A percentile compares a stretch with the other conserved stretches of the same genome.
These are phyloP conservation scores for Dictyophora rubrovolvata DNA, from an alignment of 768 basidiomycete species.

Conservation along the genomic window DNA sequence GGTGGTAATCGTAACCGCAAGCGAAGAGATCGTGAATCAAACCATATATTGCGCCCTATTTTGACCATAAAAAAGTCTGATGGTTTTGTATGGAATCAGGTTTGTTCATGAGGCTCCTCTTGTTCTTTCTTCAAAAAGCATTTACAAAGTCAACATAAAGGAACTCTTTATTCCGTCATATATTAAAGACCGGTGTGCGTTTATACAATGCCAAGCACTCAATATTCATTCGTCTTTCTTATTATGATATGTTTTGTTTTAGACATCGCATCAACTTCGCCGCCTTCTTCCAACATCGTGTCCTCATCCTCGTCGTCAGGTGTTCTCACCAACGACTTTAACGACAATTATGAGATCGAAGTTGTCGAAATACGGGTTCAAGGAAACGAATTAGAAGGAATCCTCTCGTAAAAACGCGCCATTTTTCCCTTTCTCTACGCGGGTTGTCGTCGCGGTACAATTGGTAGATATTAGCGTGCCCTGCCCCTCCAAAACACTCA, in stretches of 20 bases:
- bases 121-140: too few species aligned
- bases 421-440: too few species aligned
- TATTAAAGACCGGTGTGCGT: slow-evolving; percentile 84
- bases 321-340: slow-evolving; percentile 1
- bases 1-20: slow-evolving; percentile 27
- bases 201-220: slow-evolving; percentile 9
- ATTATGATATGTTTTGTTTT: slow-evolving; percentile 9
- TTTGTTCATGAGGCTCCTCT: slow-evolving; percentile 26
- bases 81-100: slow-evolving; percentile 90
- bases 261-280: slow-evolving; percentile 8
- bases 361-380: slow-evolving; percentile 80
- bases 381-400: slow-evolving; percentile 66
- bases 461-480: too few species aligned
- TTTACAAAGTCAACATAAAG: too few species aligned
- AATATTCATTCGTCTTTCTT: slow-evolving; percentile 11
- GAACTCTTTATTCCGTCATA: slow-evolving; percentile 83
- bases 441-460: too few species aligned
- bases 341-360: slow-evolving; percentile 65
- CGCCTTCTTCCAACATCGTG: slow-evolving; percentile 3
- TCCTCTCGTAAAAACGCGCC: slow-evolving; percentile 45
- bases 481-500: too few species aligned
- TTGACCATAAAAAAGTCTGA: slow-evolving; percentile 80
- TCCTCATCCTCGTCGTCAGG: neutral
- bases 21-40: slow-evolving; percentile 45
- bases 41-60: slow-evolving; percentile 66